Base-by-base conservation (phyloP, 1,139 yeast genomes). In the Blastobotrys niveus region DNA sequence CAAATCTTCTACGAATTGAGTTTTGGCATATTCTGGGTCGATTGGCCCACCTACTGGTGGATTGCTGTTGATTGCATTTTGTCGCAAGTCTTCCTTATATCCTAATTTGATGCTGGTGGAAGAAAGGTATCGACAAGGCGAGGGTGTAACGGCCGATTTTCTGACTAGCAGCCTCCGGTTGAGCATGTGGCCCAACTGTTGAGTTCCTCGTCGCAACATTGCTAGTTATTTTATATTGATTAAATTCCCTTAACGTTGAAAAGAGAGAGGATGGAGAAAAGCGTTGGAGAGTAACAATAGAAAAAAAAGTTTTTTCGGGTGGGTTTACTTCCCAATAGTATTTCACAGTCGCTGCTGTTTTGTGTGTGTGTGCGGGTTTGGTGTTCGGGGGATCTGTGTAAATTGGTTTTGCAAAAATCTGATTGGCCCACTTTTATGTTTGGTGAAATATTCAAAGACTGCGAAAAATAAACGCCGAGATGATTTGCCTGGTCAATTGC, bases 1-100 rank as follows among this genome's bases (percentile, higher is more conserved):
- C 44, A 64, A 52, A 48, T 65, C 68, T 54, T 64, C 68, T 26
- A 63, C 61, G 43, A 64, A 54, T 38, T 58, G 56, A 21, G 67
- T 62, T 40, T 54, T 54, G 46, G 63, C 66, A 46, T 54, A 64
- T 34, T 59, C 59, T 34, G 55, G 53, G 51, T 59, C 62, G 41
- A 56, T 47, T 29, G 66, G 66, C 43, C 57, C 51, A 37, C 67
- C 67, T 46, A 64, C 61, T 35, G 67, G 65, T 37, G 59, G 52
- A 29, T 55, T 58, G 49, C 52, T 45, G 25, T 54, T 54, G 17
- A 53, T 50, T 34, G 61, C 63, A 37, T 55, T 52, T 30, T 46
- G 48, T 20, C 50, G 45, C 38, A 52, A 36, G 38, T 52, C 42
- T 37, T 52, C 50, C 17, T 37, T 34, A 29, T 33, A 46, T 25